Conservation (phyloP, 331 rosid species). For the Acacia concinna region DNA sequence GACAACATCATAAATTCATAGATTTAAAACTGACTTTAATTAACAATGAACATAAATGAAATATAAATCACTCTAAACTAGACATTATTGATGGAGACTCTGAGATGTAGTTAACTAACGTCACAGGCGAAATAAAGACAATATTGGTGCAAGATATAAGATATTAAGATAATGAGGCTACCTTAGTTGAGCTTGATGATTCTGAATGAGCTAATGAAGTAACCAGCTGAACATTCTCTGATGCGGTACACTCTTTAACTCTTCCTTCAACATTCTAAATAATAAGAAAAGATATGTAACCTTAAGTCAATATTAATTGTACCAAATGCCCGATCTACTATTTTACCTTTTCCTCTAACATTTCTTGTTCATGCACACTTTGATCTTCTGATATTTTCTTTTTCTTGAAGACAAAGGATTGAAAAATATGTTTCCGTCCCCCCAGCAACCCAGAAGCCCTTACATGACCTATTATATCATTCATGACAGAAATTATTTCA, state of each 20-base stretch:
- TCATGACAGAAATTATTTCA: not conserved
- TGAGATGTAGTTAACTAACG: not conserved
- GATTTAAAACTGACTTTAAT: too few species aligned
- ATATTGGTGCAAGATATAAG: not conserved
- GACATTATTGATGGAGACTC: not conserved
- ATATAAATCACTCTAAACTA: too few species aligned
- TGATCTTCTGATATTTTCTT: not conserved
- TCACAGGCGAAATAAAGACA: too few species aligned
- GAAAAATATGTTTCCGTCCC: too few species aligned
- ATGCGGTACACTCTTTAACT: not conserved
- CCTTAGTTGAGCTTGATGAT: not conserved
- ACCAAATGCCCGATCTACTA: not conserved
- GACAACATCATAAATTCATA: too few species aligned
- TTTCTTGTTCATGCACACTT: not conserved
- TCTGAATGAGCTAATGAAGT: not conserved
- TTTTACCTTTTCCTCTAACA: not conserved
- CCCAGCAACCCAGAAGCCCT: too few species aligned
- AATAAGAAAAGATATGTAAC: not conserved
- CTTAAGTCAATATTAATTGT: not conserved
- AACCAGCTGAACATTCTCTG: not conserved
- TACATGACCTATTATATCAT: not conserved
- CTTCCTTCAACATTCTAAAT: not conserved
- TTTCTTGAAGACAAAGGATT: too few species aligned
- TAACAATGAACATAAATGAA: too few species aligned
- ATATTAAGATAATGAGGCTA: not conserved